phyloP scores from a whole-genome alignment of 2,329 filamentous ascomycete genomes.

The Chalaropsis thielavioides region DNA sequence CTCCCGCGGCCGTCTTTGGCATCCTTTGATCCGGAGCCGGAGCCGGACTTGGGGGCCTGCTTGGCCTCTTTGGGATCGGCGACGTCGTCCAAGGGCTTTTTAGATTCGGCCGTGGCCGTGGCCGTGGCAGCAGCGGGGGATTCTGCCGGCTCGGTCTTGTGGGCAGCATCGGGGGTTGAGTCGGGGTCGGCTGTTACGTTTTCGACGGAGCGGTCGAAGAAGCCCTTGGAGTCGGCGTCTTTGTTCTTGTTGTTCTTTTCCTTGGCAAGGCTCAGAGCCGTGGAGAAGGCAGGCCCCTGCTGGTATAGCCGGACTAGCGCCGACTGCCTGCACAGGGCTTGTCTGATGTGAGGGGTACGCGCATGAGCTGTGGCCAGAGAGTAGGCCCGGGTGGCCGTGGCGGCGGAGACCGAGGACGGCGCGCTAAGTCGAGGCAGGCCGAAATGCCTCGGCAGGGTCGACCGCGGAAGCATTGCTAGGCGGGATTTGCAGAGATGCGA shows the following conservation, averaged over 20 bases:
- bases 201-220: slow-evolving; percentile 37
- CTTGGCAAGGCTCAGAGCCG: slow-evolving; percentile 11
- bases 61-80: slow-evolving; percentile 5
- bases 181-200: slow-evolving; percentile 38
- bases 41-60: slow-evolving; percentile 11
- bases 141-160: slow-evolving; percentile 11
- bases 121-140: neutral
- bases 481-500: neutral
- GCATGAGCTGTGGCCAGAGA: slow-evolving; percentile 9
- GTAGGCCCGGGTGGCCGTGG: slow-evolving; percentile 9
- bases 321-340: slow-evolving; percentile 4
- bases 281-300: slow-evolving; percentile 13
- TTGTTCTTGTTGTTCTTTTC: slow-evolving; percentile 25
- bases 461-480: slow-evolving; percentile 15
- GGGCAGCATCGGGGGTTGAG: slow-evolving; percentile 27
- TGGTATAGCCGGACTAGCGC: slow-evolving; percentile 14
- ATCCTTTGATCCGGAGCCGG: slow-evolving; percentile 18
- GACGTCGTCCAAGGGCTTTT: slow-evolving; percentile 1
- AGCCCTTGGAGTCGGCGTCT: slow-evolving; percentile 27
- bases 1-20: slow-evolving; percentile 42
- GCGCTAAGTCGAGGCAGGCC: slow-evolving; percentile 12
- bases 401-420: neutral
- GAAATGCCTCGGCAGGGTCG: slow-evolving; percentile 12
- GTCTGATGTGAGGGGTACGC: slow-evolving; percentile 14
- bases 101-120: neutral